Percentiles rank a stretch among this genome's conserved stretches.
Conservation (phyloP, 768 basidiomycete species). For the Tephrocybe rancida region DNA sequence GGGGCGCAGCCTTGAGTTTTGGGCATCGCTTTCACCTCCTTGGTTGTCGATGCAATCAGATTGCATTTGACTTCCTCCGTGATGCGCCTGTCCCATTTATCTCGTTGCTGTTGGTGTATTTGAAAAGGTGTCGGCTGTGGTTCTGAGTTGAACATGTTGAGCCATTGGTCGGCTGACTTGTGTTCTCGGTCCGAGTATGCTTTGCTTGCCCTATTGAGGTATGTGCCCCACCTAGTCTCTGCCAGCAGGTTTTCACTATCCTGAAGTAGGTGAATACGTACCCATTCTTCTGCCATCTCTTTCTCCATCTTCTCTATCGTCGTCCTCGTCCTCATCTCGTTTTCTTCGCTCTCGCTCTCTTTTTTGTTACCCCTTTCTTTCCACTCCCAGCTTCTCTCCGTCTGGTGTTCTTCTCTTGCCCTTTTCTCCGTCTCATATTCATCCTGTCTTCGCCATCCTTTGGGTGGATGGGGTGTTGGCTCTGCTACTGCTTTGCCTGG, state of each 20-base stretch:
- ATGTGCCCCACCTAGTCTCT: background rate
- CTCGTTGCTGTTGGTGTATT: constrained; percentile 1
- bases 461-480: background rate
- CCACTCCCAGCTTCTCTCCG: no score
- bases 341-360: background rate
- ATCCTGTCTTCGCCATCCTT: background rate
- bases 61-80: background rate
- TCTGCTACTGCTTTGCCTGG: background rate
- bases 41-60: background rate
- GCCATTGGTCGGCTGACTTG: background rate
- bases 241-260: background rate
- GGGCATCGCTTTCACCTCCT: background rate
- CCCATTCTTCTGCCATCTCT: constrained; percentile 1
- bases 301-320: background rate
- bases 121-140: background rate
- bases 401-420: no score
- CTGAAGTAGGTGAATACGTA: background rate
- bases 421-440: background rate
- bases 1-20: background rate
- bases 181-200: background rate
- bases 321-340: no score
- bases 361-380: background rate
- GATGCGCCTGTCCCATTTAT: background rate
- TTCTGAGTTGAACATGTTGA: background rate
- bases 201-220: background rate